Evolutionary conservation across 2,329 filamentous ascomycete species (phyloP).

Genomic region (Hymenoscyphus albidus): DNA sequence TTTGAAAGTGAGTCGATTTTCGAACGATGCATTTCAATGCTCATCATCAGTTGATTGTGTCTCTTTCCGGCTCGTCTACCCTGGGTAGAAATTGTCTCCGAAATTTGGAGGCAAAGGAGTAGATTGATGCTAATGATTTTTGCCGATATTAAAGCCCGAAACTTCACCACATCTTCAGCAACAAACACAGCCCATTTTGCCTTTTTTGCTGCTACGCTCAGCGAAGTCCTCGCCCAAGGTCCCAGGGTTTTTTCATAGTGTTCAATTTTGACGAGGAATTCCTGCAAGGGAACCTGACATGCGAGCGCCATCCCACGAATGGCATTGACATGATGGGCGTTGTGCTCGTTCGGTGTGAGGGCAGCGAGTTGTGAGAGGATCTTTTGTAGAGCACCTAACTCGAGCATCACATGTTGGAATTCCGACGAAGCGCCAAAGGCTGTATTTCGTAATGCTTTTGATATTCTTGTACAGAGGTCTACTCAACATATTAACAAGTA

Average conservation of each 20-base stretch:
- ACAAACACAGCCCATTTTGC: constrained; percentile 4
- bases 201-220: not conserved
- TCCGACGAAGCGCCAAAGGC: not conserved
- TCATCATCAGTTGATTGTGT: not conserved
- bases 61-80: no score
- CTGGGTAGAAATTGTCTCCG: not conserved
- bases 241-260: constrained; percentile 1
- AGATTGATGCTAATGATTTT: constrained; percentile 9
- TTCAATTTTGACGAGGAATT: constrained; percentile 3
- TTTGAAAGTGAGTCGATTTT: not conserved
- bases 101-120: not conserved
- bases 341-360: not conserved
- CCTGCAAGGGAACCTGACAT: constrained; percentile 3
- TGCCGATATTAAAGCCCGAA: constrained; percentile 7
- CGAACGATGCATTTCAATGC: not conserved
- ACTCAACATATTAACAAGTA: not conserved
- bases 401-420: constrained; percentile 6
- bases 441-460: not conserved
- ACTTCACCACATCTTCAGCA: constrained; percentile 4
- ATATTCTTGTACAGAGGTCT: constrained; percentile 6
- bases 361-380: not conserved
- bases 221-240: not conserved
- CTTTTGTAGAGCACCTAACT: constrained; percentile 4
- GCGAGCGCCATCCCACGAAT: constrained; percentile 9
- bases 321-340: constrained; percentile 7